phyloP scores from a whole-genome alignment of 768 basidiomycete genomes.

The Collybiopsis confluens region DNA sequence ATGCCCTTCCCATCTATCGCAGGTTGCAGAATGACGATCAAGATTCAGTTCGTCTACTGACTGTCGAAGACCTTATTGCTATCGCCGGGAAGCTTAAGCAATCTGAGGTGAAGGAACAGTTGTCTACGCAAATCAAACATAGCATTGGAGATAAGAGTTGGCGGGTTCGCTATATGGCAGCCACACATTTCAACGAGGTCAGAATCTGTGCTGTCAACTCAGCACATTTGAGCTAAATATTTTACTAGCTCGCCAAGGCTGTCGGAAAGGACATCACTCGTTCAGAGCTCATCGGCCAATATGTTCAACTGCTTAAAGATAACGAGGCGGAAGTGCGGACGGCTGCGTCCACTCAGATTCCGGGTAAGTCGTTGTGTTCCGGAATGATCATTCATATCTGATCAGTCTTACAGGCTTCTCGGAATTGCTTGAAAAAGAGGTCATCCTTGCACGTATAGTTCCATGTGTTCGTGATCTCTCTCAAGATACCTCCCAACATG shows the following conservation, averaged over 20 bases:
- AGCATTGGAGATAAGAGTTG: constrained; percentile 95
- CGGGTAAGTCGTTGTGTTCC: constrained; percentile 51
- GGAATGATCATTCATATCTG: background rate
- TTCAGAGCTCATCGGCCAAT: constrained; percentile 91
- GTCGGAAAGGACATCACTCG: constrained; percentile 87
- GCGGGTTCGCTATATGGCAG: constrained; percentile 98
- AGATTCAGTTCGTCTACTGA: constrained; percentile 93
- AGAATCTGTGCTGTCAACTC: background rate
- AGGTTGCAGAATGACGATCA: constrained; percentile 95
- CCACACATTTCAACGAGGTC: constrained; percentile 94
- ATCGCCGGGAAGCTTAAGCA: constrained; percentile 83
- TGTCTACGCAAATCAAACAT: constrained; percentile 82
- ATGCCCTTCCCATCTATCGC: constrained; percentile 89
- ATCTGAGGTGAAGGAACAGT: constrained; percentile 86
- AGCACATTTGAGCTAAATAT: background rate
- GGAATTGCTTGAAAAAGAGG: constrained; percentile 88
- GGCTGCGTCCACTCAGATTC: constrained; percentile 93
- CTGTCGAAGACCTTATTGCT: constrained; percentile 92
- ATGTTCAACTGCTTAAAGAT: constrained; percentile 91
- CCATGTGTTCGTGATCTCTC: constrained; percentile 94
- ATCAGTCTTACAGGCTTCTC: constrained; percentile 69
- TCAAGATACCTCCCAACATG: constrained; percentile 93
- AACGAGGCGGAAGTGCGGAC: constrained; percentile 98
- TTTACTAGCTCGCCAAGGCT: constrained; percentile 75
- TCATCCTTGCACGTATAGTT: constrained; percentile 87